Base-by-base conservation (phyloP, 352 stramenopile species). In the Phytophthora citricola region DNA sequence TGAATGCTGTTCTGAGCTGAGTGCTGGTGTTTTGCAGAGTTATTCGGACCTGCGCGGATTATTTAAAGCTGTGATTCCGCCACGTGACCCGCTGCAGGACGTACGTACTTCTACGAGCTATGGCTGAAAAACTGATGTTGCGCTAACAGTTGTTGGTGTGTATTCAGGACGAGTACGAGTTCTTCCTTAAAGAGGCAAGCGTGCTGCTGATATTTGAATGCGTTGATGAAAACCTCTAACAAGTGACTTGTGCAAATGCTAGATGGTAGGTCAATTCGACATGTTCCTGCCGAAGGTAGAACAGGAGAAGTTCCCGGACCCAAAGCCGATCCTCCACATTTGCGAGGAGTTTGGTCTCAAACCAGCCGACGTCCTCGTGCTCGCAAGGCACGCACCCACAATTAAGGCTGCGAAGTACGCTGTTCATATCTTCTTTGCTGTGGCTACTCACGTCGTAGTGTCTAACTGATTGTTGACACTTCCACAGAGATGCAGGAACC, bases 191-290 rank as follows among this genome's bases (percentile, higher is more conserved):
- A 56, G 81, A 93, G 75, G 84, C 88, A 44, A 32, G 46, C 38
- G 5, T 12, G 24, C 52, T n/a, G 7, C 17, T 26, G 15, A 55
- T 20, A 39, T 48, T n/a, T 34, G 10, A 1, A 39, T 45, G 14
- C 7, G 47, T 45, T 63, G 51, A 64, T 24, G 31, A 34, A 5
- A 10, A 15, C 6, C 39, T 17, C 49, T 27, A 43, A 29, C 9
- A 11, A n/a, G 26, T 53, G 4, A 48, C 4, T 27, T 47, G n/a
- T 43, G n/a, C 10, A 47, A 26, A 34, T 26, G 24, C 24, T 17
- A 92, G 85, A 93, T 93, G 81, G 64, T 79, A 20, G 69, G 62
- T 3, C 77, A 91, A 38, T 93, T 93, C 40, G 83, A 93, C 53
- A 66, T 75, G 45, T 81, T 86, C 54, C 70, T 91, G 58, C 38